These are phyloP conservation scores for Huntiella bhutanensis DNA, from an alignment of 2,329 filamentous ascomycete species.

Conservation along the genomic window DNA sequence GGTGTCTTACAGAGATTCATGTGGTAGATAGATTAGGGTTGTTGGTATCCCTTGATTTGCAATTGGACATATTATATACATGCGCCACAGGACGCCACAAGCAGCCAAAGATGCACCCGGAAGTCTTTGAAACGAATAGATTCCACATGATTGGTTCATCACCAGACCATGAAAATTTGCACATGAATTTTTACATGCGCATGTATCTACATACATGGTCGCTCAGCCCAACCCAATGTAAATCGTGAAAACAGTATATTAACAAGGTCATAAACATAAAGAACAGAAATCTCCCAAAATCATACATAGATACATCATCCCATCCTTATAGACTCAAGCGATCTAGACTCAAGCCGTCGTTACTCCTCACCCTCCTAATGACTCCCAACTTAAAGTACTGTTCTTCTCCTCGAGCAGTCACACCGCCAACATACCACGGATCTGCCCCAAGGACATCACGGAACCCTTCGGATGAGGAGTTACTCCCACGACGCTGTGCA, in stretches of 20 bases:
- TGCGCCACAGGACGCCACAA: background rate
- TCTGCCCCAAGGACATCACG: slow-evolving; percentile 52
- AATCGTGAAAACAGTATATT: no score
- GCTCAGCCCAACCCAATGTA: no score
- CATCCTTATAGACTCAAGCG: slow-evolving; percentile 48
- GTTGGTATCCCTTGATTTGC: background rate
- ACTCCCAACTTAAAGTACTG: slow-evolving; percentile 67
- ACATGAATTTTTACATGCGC: no score
- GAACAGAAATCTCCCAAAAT: no score
- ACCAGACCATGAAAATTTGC: background rate
- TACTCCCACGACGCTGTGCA: slow-evolving; percentile 41
- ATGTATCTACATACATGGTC: no score
- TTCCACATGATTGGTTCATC: background rate
- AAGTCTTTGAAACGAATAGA: background rate
- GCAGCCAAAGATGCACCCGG: background rate
- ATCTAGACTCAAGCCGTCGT: slow-evolving; percentile 57
- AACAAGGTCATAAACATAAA: no score
- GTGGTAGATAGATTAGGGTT: slow-evolving; percentile 34
- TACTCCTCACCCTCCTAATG: slow-evolving; percentile 51
- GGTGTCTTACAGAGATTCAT: slow-evolving; percentile 58
- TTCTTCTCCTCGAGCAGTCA: slow-evolving; percentile 60
- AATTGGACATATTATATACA: background rate
- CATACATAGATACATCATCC: background rate
- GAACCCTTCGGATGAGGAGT: slow-evolving; percentile 60
- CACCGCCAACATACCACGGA: slow-evolving; percentile 66